Evolutionary conservation across 345 rosid genomes (phyloP).

Genomic region (Mallotus nudiflorus): DNA sequence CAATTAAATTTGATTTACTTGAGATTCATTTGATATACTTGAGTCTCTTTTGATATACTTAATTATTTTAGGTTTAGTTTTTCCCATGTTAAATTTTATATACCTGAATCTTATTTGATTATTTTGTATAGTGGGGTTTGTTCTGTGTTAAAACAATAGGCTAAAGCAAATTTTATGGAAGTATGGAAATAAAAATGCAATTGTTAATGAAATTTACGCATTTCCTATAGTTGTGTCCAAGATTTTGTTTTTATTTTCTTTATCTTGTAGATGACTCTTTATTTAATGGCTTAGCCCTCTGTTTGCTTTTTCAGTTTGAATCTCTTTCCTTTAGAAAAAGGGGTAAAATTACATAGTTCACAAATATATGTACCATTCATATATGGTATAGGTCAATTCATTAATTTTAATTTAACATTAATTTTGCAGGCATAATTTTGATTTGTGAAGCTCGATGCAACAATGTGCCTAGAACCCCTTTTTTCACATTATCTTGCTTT

Average conservation of each 20-base stretch:
- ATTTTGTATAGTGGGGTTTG: background rate
- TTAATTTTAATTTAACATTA: background rate
- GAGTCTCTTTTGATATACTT: too few relatives aligned
- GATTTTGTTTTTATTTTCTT: background rate
- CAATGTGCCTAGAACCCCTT: background rate
- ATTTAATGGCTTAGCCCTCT: background rate
- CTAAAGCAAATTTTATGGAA: background rate
- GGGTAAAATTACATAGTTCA: background rate
- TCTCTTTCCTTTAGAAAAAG: background rate
- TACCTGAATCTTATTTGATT: background rate
- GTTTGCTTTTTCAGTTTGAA: background rate
- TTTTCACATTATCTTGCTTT: background rate
- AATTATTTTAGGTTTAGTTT: too few relatives aligned
- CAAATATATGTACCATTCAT: background rate
- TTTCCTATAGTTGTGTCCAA: background rate
- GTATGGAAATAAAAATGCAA: background rate
- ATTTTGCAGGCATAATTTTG: background rate
- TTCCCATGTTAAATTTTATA: background rate
- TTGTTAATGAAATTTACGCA: background rate
- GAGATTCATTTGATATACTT: background rate
- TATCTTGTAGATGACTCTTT: background rate
- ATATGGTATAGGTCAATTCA: background rate
- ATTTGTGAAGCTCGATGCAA: background rate
- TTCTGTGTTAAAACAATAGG: background rate
- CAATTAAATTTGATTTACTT: background rate